phyloP scores from a whole-genome alignment of 345 rosid species.

The Draba incana region DNA sequence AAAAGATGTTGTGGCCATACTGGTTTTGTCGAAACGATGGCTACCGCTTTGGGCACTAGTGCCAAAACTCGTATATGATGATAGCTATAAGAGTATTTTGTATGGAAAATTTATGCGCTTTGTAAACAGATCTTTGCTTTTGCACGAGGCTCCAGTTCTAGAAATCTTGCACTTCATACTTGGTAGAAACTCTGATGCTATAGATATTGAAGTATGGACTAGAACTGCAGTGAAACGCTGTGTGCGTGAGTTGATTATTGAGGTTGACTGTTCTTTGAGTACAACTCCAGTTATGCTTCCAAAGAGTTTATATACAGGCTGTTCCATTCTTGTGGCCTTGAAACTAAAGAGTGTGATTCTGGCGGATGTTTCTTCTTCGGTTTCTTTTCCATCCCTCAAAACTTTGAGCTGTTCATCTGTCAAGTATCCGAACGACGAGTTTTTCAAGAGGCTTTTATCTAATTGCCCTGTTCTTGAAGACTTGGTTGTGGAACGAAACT shows the following conservation, averaged over 20 bases:
- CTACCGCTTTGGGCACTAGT: not conserved
- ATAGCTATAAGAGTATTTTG: not conserved
- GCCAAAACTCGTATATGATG: conserved; percentile 3
- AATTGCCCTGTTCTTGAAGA: too few species aligned
- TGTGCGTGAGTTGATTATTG: not conserved
- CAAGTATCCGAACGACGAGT: too few species aligned
- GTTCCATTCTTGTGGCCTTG: conserved; percentile 17
- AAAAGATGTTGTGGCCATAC: not conserved
- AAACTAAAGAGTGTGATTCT: not conserved
- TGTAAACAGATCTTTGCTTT: conserved; percentile 1
- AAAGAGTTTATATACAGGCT: conserved; percentile 1
- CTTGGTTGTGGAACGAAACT: too few species aligned
- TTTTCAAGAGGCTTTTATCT: too few species aligned
- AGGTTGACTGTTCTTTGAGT: not conserved
- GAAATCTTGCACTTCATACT: not conserved
- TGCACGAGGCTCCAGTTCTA: conserved; percentile 20
- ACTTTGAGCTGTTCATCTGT: too few species aligned
- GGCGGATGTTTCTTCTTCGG: too few species aligned
- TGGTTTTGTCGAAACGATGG: conserved; percentile 17
- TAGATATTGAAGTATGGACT: not conserved
- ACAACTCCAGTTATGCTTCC: not conserved
- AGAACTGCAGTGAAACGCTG: not conserved
- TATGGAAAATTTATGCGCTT: conserved; percentile 1
- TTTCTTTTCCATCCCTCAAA: too few species aligned
- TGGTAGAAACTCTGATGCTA: not conserved